phyloP scores from a whole-genome alignment of 2,329 filamentous ascomycete genomes.

The Colletotrichum eremochloae region DNA sequence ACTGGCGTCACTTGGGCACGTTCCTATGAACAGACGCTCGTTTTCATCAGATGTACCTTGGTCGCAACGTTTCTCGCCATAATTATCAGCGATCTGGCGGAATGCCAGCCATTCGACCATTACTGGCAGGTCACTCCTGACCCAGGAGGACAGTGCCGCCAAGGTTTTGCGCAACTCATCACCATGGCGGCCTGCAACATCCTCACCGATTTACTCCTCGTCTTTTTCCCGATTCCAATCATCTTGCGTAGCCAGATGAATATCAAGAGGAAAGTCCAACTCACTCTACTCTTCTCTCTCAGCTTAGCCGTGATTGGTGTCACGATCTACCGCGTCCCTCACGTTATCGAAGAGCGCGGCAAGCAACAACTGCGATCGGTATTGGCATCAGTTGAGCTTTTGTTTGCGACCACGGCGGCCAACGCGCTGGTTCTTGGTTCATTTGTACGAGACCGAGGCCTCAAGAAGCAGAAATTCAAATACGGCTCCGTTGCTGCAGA shows the following conservation, averaged over 20 bases:
- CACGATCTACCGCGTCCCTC: constrained; percentile 84
- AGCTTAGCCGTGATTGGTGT: constrained; percentile 85
- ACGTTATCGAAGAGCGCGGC: constrained; percentile 78
- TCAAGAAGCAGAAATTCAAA: constrained; percentile 90
- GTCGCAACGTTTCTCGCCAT: constrained; percentile 84
- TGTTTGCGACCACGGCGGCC: constrained; percentile 88
- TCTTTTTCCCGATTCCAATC: constrained; percentile 90
- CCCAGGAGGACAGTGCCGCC: constrained; percentile 86
- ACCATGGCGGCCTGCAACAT: constrained; percentile 93
- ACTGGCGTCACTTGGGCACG: constrained; percentile 85
- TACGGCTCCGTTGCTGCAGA: constrained; percentile 71
- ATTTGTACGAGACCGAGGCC: constrained; percentile 89
- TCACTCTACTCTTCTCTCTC: constrained; percentile 85
- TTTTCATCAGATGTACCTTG: constrained; percentile 81
- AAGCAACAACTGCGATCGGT: constrained; percentile 90
- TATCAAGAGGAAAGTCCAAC: constrained; percentile 81
- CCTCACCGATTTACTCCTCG: constrained; percentile 87
- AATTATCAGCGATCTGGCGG: constrained; percentile 82
- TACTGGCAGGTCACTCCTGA: constrained; percentile 90
- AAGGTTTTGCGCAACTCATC: constrained; percentile 87
- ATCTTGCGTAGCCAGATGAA: constrained; percentile 84
- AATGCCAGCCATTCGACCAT: constrained; percentile 82
- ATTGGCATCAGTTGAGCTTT: constrained; percentile 88
- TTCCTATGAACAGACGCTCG: constrained; percentile 78
- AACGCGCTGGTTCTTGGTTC: constrained; percentile 93